Evolutionary conservation across 2,329 filamentous ascomycete species (phyloP).

Genomic region (Bipolaris sorokiniana): DNA sequence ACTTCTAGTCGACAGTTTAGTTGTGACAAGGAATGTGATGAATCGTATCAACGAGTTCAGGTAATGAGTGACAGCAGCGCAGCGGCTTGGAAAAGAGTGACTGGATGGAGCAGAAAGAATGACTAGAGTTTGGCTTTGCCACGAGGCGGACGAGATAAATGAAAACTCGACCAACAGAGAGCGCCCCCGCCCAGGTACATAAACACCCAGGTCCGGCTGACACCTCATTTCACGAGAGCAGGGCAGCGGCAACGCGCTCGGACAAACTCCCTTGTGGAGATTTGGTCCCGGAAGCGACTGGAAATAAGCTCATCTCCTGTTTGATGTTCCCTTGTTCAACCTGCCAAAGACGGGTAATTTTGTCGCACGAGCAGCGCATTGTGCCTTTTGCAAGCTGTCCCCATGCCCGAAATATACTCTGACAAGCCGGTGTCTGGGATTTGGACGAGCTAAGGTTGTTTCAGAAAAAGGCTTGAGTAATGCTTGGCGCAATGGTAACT

Average conservation of each 20-base stretch:
- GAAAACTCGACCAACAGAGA: slow-evolving; percentile 7
- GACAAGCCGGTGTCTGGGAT: slow-evolving; percentile 7
- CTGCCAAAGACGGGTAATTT: neutral
- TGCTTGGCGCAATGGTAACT: slow-evolving; percentile 21
- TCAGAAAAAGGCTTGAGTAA: slow-evolving; percentile 15
- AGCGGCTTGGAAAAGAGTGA: slow-evolving; percentile 31
- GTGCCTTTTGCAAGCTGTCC: slow-evolving; percentile 6
- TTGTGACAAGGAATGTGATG: slow-evolving; percentile 1
- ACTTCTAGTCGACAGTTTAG: slow-evolving; percentile 8
- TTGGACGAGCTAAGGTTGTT: slow-evolving; percentile 19
- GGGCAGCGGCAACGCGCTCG: slow-evolving; percentile 16
- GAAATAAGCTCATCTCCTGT: slow-evolving; percentile 27
- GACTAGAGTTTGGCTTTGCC: slow-evolving; percentile 17
- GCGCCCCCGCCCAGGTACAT: slow-evolving; percentile 21
- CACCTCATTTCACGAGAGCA: slow-evolving; percentile 26
- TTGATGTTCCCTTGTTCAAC: slow-evolving; percentile 4
- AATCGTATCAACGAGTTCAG: slow-evolving; percentile 16
- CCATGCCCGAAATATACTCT: neutral
- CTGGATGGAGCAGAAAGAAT: slow-evolving; percentile 13
- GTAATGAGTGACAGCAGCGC: slow-evolving; percentile 38
- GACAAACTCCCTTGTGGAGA: slow-evolving; percentile 23
- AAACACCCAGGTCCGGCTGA: slow-evolving; percentile 16
- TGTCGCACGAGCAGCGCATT: slow-evolving; percentile 2
- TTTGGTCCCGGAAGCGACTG: slow-evolving; percentile 19
- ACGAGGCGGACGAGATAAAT: slow-evolving; percentile 18